These are phyloP conservation scores for Pestalotiopsis sp. DNA, from an alignment of 2,329 filamentous ascomycete genomes.

Conservation along the genomic window DNA sequence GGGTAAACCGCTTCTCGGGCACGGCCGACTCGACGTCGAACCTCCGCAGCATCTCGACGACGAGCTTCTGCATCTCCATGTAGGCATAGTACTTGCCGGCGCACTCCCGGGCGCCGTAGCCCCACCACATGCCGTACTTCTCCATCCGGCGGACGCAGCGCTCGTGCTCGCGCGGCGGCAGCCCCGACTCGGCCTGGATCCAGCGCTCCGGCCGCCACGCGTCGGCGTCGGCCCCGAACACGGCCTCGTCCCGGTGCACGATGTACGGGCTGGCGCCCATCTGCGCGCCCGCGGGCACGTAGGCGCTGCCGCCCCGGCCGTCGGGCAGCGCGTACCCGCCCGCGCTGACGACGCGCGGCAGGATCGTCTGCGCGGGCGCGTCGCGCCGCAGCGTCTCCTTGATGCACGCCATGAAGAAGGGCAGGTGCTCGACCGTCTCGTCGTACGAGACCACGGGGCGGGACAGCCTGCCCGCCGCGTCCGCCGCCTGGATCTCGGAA, in stretches of 20 bases:
- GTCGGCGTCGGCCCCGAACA: conserved; percentile 10
- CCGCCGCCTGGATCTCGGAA: conserved; percentile 7
- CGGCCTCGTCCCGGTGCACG: conserved; percentile 7
- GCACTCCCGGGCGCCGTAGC: neutral
- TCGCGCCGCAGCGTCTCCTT: conserved; percentile 10
- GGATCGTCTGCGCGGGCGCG: conserved; percentile 10
- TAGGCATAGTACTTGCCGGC: neutral
- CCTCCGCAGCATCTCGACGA: conserved; percentile 8
- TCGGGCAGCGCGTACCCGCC: neutral
- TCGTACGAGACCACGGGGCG: conserved; percentile 9
- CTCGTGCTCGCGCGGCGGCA: conserved; percentile 6
- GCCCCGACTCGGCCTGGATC: conserved; percentile 8
- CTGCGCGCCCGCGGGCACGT: conserved; percentile 2
- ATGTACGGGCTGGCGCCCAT: conserved; percentile 13
- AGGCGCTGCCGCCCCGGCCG: neutral
- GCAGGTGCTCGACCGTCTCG: neutral
- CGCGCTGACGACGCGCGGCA: conserved; percentile 11
- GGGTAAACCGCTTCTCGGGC: neutral
- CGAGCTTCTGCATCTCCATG: conserved; percentile 13
- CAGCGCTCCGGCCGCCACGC: conserved; percentile 6
- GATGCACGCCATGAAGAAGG: conserved; percentile 5
- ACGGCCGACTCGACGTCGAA: conserved; percentile 6
- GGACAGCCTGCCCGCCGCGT: neutral
- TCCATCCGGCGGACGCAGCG: neutral
- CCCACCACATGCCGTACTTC: neutral